Percentiles rank a stretch among this genome's conserved stretches.
Conservation (phyloP, 352 stramenopile genomes). For the Pythium scleroteichum region DNA sequence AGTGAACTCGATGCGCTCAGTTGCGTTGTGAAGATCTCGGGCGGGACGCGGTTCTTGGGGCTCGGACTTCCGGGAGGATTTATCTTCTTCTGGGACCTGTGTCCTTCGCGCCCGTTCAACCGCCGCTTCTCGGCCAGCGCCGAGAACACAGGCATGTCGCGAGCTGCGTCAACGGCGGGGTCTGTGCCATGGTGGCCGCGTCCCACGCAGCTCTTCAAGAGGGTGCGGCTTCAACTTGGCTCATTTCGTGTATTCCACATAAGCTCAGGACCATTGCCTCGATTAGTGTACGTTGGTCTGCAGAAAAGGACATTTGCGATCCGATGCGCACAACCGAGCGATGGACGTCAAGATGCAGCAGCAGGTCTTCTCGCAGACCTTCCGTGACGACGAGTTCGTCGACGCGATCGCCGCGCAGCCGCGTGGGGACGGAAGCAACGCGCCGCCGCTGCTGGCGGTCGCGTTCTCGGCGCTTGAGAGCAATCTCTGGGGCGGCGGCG, state of each 20-base stretch:
- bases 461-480: conserved; percentile 74
- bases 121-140: not conserved
- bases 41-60: not conserved
- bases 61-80: too few species aligned
- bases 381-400: conserved; percentile 19
- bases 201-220: conserved; percentile 14
- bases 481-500: conserved; percentile 70
- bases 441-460: conserved; percentile 49
- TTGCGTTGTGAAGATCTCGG: not conserved
- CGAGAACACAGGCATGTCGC: conserved; percentile 11
- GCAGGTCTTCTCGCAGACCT: conserved; percentile 6
- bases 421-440: not conserved
- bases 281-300: not conserved
- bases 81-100: conserved; percentile 15
- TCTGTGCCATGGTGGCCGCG: conserved; percentile 3
- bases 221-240: conserved; percentile 15
- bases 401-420: conserved; percentile 27
- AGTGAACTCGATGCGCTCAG: not conserved
- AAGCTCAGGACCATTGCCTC: not conserved
- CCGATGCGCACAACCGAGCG: conserved; percentile 9
- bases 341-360: conserved; percentile 5
- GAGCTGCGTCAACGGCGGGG: not conserved
- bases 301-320: conserved; percentile 8
- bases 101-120: not conserved
- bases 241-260: conserved; percentile 4